Evolutionary conservation across 208 protist species (phyloP), one percentile per base, ranked within the genome.

Genomic region (Leishmania turanica): DNA sequence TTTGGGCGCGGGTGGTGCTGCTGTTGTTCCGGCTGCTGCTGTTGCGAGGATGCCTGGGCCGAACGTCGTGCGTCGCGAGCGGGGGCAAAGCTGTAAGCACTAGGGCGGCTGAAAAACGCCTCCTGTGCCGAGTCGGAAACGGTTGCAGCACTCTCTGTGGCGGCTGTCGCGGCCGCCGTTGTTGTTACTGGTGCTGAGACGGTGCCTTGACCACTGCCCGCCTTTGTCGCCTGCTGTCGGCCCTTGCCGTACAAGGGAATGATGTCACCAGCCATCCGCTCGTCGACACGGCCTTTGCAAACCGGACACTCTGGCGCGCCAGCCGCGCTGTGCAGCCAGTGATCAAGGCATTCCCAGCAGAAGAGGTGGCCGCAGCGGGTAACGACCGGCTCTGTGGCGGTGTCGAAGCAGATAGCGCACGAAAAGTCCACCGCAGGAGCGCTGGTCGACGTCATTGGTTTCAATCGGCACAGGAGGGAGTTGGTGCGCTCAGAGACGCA

Each of bases 281-380:
- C 84, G 78, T 95, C 89, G 11, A 94, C 92, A 62, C 90, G 86
- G 2, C 94, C 92, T 65, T 94, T 94, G 87, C 92, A 97, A 27
- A 95, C 90, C 0, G 94, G 94, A 69, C 92, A 97, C 69, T 94
- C 91, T 37, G 79, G 73, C 11, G 84, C 78, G 0, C 84, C 91
- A n/a, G 77, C 24, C 1, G 79, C 81, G 31, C 86, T 87, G 56
- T 79, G 80, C 27, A 97, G 91, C 94, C 94, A 97, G 66, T 89
- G 84, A 37, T 92, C 90, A 17, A 97, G 89, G 78, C 94, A 97
- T 13, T 74, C 82, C 92, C 94, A 97, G 87, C 94, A 97, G 77
- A 96, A 97, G 45, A 97, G 87, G 77, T 97, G 94, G 17, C 94
- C 94, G 65, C 94, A 97, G 7, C 92, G 91, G 62, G 94, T 96